Conservation (phyloP, 768 basidiomycete species). For the Kwoniella europaea region DNA sequence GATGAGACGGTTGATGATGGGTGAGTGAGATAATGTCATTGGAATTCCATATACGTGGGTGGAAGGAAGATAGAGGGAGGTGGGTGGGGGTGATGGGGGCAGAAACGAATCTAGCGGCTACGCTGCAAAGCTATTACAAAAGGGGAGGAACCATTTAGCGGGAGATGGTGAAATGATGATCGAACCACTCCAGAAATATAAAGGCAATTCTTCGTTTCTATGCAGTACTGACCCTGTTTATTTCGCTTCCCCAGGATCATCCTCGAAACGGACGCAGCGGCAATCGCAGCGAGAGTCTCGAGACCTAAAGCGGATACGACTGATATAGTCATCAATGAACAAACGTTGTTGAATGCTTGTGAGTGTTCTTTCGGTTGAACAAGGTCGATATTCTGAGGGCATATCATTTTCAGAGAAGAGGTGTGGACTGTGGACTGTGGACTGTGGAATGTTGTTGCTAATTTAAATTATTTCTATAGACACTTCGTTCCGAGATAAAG, state of each 20-base stretch:
- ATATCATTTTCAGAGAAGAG: too few species aligned
- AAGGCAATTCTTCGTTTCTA: too few species aligned
- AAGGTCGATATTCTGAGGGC: too few species aligned
- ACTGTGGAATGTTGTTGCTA: conserved; percentile 4
- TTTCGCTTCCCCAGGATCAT: conserved; percentile 85
- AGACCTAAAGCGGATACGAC: conserved; percentile 89
- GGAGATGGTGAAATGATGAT: too few species aligned
- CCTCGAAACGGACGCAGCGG: conserved; percentile 91
- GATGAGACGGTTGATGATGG: conserved; percentile 99
- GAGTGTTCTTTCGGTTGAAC: conserved; percentile 58
- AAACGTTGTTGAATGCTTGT: conserved; percentile 91
- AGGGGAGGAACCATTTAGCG: too few species aligned
- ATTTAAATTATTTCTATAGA: neutral
- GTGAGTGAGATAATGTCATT: conserved; percentile 63
- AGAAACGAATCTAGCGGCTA: too few species aligned
- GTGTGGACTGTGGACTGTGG: too few species aligned
- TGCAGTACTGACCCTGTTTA: neutral
- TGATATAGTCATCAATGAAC: conserved; percentile 98
- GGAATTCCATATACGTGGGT: too few species aligned
- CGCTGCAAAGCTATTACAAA: too few species aligned
- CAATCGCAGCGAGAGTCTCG: conserved; percentile 94
- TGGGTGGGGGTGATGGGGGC: too few species aligned
- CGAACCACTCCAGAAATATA: too few species aligned
- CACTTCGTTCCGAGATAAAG: conserved; percentile 24
- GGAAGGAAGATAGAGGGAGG: too few species aligned